Evolutionary conservation across 352 stramenopile genomes (phyloP).

Genomic region (Globisporangium sylvaticum): DNA sequence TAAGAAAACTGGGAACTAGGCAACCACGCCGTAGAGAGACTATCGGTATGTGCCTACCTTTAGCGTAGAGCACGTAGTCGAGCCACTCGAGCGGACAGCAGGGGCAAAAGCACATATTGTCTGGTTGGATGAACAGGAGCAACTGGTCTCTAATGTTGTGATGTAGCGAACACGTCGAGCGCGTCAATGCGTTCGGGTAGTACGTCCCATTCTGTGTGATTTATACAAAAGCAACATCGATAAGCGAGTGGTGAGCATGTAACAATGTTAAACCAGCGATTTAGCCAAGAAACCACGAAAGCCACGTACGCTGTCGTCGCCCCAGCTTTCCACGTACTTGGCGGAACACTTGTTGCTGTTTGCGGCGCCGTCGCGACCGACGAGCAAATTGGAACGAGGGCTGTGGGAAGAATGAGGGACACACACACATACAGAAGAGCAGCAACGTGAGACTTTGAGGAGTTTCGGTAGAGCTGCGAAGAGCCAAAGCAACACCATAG

Average conservation of each 20-base stretch:
- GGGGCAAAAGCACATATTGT: conserved; percentile 70
- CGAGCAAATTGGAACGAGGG: conserved; percentile 70
- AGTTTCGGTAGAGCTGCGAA: too few relatives aligned
- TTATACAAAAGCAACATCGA: too few relatives aligned
- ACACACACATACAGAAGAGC: too few relatives aligned
- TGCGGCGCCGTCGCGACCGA: conserved; percentile 75
- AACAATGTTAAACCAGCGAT: too few relatives aligned
- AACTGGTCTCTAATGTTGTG: conserved; percentile 12
- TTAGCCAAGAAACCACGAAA: too few relatives aligned
- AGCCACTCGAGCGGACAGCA: conserved; percentile 82
- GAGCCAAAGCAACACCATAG: too few relatives aligned
- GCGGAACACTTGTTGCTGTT: conserved; percentile 65
- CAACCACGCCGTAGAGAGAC: background rate
- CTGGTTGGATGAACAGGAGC: conserved; percentile 33
- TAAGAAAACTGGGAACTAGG: background rate
- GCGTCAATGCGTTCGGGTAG: conserved; percentile 43
- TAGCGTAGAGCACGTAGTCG: conserved; percentile 76
- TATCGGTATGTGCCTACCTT: conserved; percentile 30
- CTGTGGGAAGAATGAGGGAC: conserved; percentile 19
- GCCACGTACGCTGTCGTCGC: too few relatives aligned
- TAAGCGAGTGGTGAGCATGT: too few relatives aligned
- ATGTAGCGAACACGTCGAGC: conserved; percentile 43
- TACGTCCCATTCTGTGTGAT: conserved; percentile 48
- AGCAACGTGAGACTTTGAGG: too few relatives aligned
- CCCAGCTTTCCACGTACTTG: conserved; percentile 75